Evolutionary conservation across 768 basidiomycete genomes (phyloP).

Genomic region (Gyrodon lividus): DNA sequence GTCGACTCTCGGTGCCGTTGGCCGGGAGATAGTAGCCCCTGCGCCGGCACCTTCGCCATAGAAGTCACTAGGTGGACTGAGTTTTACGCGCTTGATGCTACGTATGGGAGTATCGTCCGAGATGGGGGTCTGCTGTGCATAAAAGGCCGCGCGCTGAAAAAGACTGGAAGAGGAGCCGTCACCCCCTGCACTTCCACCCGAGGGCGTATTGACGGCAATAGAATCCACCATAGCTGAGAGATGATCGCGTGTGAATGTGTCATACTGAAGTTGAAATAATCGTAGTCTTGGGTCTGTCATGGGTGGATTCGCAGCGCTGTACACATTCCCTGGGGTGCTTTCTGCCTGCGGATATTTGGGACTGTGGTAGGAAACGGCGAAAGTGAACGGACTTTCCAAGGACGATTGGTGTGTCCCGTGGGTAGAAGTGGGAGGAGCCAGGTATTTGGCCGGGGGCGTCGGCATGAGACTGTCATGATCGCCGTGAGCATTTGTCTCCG

Average conservation of each 20-base stretch:
- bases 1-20: conserved; percentile 51
- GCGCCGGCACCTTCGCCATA: conserved; percentile 50
- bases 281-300: conserved; percentile 73
- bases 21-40: conserved; percentile 49
- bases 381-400: conserved; percentile 70
- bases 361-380: conserved; percentile 55
- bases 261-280: conserved; percentile 92
- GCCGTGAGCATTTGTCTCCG: conserved; percentile 14
- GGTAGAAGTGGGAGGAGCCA: conserved; percentile 13
- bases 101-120: conserved; percentile 53
- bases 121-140: conserved; percentile 45
- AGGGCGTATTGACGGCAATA: conserved; percentile 79
- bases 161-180: conserved; percentile 47
- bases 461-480: conserved; percentile 9
- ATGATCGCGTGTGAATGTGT: conserved; percentile 94
- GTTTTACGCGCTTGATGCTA: conserved; percentile 77
- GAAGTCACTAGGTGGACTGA: conserved; percentile 66
- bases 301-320: conserved; percentile 30
- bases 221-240: conserved; percentile 93
- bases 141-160: conserved; percentile 41
- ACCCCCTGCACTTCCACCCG: conserved; percentile 48
- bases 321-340: conserved; percentile 49
- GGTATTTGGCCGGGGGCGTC: conserved; percentile 9
- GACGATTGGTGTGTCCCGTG: conserved; percentile 44
- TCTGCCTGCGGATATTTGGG: conserved; percentile 51